These are phyloP conservation scores for Mycena rosella DNA, from an alignment of 768 basidiomycete species.

Conservation along the genomic window DNA sequence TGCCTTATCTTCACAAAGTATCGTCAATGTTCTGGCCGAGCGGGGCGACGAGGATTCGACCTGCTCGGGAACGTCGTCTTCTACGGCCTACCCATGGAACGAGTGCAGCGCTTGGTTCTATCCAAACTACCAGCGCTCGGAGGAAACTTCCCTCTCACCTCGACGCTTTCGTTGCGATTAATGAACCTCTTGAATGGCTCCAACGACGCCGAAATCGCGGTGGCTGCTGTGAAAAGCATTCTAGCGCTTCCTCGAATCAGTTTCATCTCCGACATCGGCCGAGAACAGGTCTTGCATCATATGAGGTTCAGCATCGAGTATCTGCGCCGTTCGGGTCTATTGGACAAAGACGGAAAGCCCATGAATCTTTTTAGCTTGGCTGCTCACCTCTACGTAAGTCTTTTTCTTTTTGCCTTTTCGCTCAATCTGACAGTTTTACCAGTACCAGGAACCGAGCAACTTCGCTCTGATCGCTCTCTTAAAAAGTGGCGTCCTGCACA, in stretches of 20 bases:
- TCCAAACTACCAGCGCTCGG: conserved; percentile 73
- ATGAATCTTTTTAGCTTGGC: conserved; percentile 69
- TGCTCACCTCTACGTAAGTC: conserved; percentile 62
- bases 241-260: conserved; percentile 70
- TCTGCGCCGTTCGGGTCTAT: conserved; percentile 66
- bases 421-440: conserved; percentile 5
- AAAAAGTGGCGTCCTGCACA: conserved; percentile 69
- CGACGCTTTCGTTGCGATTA: conserved; percentile 73
- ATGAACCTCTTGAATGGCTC: conserved; percentile 78
- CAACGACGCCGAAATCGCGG: conserved; percentile 59
- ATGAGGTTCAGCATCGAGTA: conserved; percentile 81
- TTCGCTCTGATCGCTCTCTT: conserved; percentile 72
- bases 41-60: conserved; percentile 79
- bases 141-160: conserved; percentile 75
- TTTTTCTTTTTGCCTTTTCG: neutral
- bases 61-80: conserved; percentile 79
- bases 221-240: conserved; percentile 63
- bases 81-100: conserved; percentile 74
- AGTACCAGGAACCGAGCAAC: conserved; percentile 79
- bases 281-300: conserved; percentile 72
- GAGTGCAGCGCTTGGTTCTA: conserved; percentile 72
- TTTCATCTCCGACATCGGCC: conserved; percentile 67
- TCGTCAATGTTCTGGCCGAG: conserved; percentile 81
- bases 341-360: conserved; percentile 67
- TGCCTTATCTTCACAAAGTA: conserved; percentile 56